phyloP scores from a whole-genome alignment of 2,329 filamentous ascomycete species.

The Fusarium nelsonii region DNA sequence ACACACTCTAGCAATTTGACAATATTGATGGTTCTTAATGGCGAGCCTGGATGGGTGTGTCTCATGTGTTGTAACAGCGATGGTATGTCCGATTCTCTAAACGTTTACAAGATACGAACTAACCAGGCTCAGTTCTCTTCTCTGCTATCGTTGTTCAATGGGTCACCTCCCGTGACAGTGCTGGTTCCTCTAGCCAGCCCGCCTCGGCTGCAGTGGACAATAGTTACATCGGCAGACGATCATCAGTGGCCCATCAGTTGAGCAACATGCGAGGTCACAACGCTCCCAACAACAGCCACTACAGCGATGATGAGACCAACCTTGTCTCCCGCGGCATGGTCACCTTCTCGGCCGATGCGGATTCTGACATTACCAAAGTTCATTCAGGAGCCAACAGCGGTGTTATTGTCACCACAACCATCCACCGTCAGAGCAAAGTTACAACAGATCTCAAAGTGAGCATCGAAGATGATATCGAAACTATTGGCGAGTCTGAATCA shows the following conservation, averaged over 20 bases:
- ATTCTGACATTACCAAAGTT: conserved; percentile 39
- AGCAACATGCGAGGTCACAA: conserved; percentile 17
- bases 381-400: conserved; percentile 35
- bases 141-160: conserved; percentile 72
- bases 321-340: conserved; percentile 41
- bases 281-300: conserved; percentile 29
- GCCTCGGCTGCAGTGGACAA: conserved; percentile 27
- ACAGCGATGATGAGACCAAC: conserved; percentile 47
- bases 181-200: conserved; percentile 49
- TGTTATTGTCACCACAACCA: conserved; percentile 56
- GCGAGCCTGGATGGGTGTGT: conserved; percentile 74
- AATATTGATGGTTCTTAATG: conserved; percentile 68
- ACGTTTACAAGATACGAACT: neutral
- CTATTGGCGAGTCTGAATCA: neutral
- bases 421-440: conserved; percentile 52
- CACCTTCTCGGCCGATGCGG: conserved; percentile 38
- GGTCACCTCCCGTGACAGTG: conserved; percentile 64
- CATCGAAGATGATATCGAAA: conserved; percentile 32
- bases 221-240: conserved; percentile 21
- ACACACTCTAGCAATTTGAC: conserved; percentile 64
- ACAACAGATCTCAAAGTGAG: conserved; percentile 16
- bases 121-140: conserved; percentile 64
- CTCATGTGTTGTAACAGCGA: conserved; percentile 75
- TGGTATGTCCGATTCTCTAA: conserved; percentile 56
- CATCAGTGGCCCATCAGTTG: conserved; percentile 18